Conservation (phyloP, 805 yeast genomes). For the Ogataea allantospora region DNA sequence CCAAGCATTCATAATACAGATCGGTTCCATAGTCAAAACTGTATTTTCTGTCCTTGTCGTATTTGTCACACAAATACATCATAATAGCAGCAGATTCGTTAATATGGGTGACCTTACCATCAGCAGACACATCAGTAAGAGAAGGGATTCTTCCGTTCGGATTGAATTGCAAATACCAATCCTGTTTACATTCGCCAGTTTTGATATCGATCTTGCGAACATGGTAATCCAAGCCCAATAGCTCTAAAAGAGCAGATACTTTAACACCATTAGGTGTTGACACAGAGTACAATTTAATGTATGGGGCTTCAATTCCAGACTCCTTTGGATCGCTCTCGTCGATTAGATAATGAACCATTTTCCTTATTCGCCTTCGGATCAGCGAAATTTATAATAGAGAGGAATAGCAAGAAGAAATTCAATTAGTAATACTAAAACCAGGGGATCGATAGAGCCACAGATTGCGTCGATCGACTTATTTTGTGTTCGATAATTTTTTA, state of each 20-base stretch:
- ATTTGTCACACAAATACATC: slow-evolving; percentile 56
- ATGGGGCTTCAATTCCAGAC: slow-evolving; percentile 37
- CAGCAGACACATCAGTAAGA: slow-evolving; percentile 38
- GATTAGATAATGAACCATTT: slow-evolving; percentile 33
- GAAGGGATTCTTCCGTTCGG: slow-evolving; percentile 68
- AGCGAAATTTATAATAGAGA: no score
- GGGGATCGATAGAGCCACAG: no score
- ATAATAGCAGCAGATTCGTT: slow-evolving; percentile 65
- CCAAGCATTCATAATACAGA: slow-evolving; percentile 50
- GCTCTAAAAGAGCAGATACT: slow-evolving; percentile 39
- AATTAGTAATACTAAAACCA: no score
- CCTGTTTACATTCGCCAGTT: slow-evolving; percentile 49
- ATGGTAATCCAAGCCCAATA: slow-evolving; percentile 42
- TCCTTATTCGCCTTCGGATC: no score
- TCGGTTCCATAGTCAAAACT: slow-evolving; percentile 39
- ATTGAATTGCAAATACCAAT: slow-evolving; percentile 54
- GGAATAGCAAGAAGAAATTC: no score
- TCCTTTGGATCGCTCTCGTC: slow-evolving; percentile 36
- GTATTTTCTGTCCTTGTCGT: slow-evolving; percentile 51
- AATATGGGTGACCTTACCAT: slow-evolving; percentile 44
- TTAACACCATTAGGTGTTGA: slow-evolving; percentile 48
- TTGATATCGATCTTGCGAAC: slow-evolving; percentile 41
- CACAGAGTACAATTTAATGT: slow-evolving; percentile 42
- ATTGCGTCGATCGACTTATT: slow-evolving; percentile 10
- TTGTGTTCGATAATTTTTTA: not conserved